These are phyloP conservation scores for Tuber magnatum DNA, from an alignment of 495 filamentous ascomycete species.

Conservation along the genomic window DNA sequence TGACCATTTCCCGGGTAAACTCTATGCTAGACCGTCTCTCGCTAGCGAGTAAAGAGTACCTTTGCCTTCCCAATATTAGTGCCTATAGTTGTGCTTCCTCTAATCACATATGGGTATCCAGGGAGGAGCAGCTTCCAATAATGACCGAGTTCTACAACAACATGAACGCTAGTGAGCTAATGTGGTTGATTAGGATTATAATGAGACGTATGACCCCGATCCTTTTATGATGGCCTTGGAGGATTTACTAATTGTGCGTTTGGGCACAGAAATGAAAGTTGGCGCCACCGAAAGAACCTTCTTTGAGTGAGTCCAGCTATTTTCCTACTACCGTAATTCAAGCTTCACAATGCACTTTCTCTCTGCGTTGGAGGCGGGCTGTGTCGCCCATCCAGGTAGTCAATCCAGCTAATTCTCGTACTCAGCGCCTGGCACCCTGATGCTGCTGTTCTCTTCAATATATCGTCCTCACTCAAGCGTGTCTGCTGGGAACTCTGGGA, in stretches of 20 bases:
- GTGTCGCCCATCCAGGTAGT: conserved; percentile 5
- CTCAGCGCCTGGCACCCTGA: conserved; percentile 71
- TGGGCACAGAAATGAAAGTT: conserved; percentile 73
- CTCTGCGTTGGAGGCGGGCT: background rate
- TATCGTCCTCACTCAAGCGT: conserved; percentile 78
- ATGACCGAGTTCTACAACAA: conserved; percentile 73
- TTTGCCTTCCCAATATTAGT: background rate
- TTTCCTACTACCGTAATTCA: background rate
- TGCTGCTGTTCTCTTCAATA: conserved; percentile 79
- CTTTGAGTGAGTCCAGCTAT: conserved; percentile 48
- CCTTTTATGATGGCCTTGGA: background rate
- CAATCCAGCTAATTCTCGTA: background rate
- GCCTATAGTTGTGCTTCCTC: conserved; percentile 2
- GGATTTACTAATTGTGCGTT: background rate
- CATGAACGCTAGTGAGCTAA: conserved; percentile 89
- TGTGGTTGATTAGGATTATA: conserved; percentile 92
- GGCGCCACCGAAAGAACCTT: conserved; percentile 91
- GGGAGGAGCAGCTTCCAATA: conserved; percentile 66
- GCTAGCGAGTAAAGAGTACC: conserved; percentile 59
- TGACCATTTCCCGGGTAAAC: conserved; percentile 87
- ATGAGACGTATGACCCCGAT: conserved; percentile 52
- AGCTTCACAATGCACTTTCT: background rate
- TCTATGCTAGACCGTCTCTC: conserved; percentile 74
- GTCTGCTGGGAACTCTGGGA: conserved; percentile 95
- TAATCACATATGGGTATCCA: conserved; percentile 12